A percentile compares a stretch with the other conserved stretches of the same genome.
phyloP scores from a whole-genome alignment of 2,329 filamentous ascomycete genomes.

The Aspergillus sp. region DNA sequence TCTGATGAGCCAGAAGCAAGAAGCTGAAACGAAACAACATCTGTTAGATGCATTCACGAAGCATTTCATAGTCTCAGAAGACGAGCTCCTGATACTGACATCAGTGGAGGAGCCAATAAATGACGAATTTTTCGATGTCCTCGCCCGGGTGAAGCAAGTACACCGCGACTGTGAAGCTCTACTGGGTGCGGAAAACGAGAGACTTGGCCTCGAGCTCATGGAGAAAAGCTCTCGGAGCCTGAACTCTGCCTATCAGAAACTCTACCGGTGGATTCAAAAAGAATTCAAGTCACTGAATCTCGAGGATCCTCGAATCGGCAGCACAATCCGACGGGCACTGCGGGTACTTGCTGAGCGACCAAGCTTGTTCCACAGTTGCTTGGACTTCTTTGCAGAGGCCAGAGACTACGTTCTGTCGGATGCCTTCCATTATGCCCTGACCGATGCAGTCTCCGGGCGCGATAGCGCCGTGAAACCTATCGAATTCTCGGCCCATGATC shows the following conservation, averaged over 20 bases:
- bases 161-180: constrained; percentile 85
- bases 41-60: constrained; percentile 73
- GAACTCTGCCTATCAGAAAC: constrained; percentile 88
- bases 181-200: constrained; percentile 86
- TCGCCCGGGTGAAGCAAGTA: constrained; percentile 81
- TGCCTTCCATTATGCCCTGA: constrained; percentile 83
- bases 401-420: constrained; percentile 84
- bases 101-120: constrained; percentile 79
- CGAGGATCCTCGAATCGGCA: constrained; percentile 89
- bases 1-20: constrained; percentile 69
- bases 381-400: constrained; percentile 90
- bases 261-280: constrained; percentile 92
- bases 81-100: constrained; percentile 73
- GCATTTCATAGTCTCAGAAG: constrained; percentile 82
- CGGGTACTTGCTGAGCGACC: constrained; percentile 87
- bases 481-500: constrained; percentile 88
- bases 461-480: constrained; percentile 78
- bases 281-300: constrained; percentile 91
- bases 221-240: constrained; percentile 84
- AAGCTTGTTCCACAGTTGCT: constrained; percentile 85
- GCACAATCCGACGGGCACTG: constrained; percentile 77
- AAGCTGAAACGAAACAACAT: constrained; percentile 76
- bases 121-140: constrained; percentile 75
- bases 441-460: constrained; percentile 62
- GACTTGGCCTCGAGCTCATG: constrained; percentile 84